Evolutionary conservation across 2,329 filamentous ascomycete species (phyloP), one percentile per base, ranked within the genome.

Genomic region (Stachybotrys elegans): DNA sequence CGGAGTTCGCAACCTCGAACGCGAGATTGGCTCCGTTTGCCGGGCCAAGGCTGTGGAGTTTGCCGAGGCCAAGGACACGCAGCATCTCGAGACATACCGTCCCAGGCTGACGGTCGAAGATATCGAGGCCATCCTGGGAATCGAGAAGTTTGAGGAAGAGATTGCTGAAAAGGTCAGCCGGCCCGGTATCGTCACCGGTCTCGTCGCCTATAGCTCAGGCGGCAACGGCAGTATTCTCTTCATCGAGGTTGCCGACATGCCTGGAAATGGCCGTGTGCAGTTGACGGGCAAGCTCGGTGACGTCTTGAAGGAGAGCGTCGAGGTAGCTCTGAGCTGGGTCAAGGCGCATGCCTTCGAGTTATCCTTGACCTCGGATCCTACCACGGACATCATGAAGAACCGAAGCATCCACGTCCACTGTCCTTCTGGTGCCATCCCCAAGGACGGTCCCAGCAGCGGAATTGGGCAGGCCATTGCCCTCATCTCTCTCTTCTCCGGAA

Each of bases 161-260:
- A 88, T 98, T 57, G 88, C 93, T 12, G 92, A 95, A 63, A 89
- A 87, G 59, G 81, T 80, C 61, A 75, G 79, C 52, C 83, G 90
- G 16, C 92, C 93, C 2, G 93, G 93, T 45, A 87, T 98, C 45
- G 92, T 98, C 29, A 98, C 93, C 0, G 93, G 93, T 13, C 83
- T 98, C 23, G 93, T 98, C 14, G 93, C 93, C 8, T 98, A 96
- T 70, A 89, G 85, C 58, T 86, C 85, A 4, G 92, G 93, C 40
- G 90, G 90, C 39, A 92, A 96, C 63, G 93, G 93, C 50, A 91
- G 87, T 60, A 98, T 98, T 57, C 77, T 98, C 44, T 98, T 98
- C 73, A 98, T 98, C 56, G 93, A 98, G 68, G 89, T 96, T 36
- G 89, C 92, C 11, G 91, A 95, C 60, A 97, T 97, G 90, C 93